A percentile compares a stretch with the other conserved stretches of the same genome.
phyloP scores from a whole-genome alignment of 1,139 yeast genomes.

The Blastobotrys buckinghamii region DNA sequence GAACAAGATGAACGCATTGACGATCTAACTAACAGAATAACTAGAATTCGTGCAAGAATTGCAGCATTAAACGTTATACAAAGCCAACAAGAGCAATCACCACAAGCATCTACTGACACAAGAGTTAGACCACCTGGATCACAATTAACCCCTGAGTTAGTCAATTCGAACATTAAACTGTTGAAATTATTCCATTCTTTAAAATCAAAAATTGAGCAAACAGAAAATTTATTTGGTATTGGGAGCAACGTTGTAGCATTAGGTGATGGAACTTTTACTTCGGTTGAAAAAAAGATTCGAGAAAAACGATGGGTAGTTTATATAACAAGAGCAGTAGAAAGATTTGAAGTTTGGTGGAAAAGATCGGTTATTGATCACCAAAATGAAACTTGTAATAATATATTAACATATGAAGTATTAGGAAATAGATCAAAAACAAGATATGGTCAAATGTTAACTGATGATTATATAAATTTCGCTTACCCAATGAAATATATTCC shows the following conservation, averaged over 20 bases:
- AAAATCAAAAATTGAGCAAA: slow-evolving; percentile 1
- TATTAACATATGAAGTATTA: not conserved
- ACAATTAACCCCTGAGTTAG: too few species aligned
- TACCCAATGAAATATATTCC: slow-evolving; percentile 24
- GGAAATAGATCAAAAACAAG: not conserved
- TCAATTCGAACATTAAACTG: slow-evolving; percentile 1
- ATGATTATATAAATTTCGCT: not conserved
- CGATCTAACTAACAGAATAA: too few species aligned
- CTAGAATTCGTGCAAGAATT: too few species aligned
- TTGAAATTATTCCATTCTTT: slow-evolving; percentile 4
- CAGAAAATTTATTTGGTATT: not conserved
- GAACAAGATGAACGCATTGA: not conserved
- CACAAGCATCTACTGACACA: too few species aligned
- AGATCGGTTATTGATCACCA: not conserved
- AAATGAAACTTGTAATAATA: not conserved
- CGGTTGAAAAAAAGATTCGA: not conserved
- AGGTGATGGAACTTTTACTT: not conserved
- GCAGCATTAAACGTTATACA: too few species aligned
- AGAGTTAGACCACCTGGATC: not conserved
- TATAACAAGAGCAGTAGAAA: slow-evolving; percentile 32
- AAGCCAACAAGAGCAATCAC: too few species aligned
- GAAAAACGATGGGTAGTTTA: slow-evolving; percentile 34
- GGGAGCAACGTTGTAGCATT: not conserved
- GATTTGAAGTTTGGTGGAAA: slow-evolving; percentile 32
- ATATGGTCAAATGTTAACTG: not conserved